Base-by-base conservation (phyloP, 2,329 filamentous ascomycete genomes). In the Cladosporium halotolerans region DNA sequence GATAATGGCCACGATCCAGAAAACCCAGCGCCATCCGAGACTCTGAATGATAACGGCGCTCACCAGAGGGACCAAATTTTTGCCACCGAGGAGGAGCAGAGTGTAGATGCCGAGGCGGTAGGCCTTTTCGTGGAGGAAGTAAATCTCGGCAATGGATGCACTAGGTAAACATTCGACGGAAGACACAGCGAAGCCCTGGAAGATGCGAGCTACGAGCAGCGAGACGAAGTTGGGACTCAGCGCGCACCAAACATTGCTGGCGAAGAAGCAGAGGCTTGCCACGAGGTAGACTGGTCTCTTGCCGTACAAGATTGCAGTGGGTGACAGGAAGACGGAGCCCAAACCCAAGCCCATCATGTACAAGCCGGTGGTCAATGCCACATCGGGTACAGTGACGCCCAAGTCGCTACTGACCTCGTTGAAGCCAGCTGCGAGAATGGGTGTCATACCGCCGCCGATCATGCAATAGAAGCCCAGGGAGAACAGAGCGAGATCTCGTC, bases 21-120 rank as follows among this genome's bases (percentile, higher is more conserved):
- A 69, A 0, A 66, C 64, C 65, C 66, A 71, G 41, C 89, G 83
- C 92, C 92, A 97, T 5, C 81, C 81, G 36, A 90, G 71, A 2
- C 78, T 75, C 57, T 90, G 76, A 40, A 96, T 95, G 55, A 97
- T 83, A 18, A 78, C 88, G 8, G 92, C 92, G 67, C 89, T 95
- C 19, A 95, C 84, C 19, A 96, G 73, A 0, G 92, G 92, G 4
- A 96, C 79, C 58, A 97, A 68, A 62, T 96, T 97, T 76, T 96
- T 96, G 28, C 67, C 66, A 11, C 91, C 88, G 0, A 97, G 79
- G 10, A 97, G 77, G 5, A 97, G 75, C 16, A 97, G 72, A 0
- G 91, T 96, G 66, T 97, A 97, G 19, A 97, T 90, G 9, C 93
- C 93, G 42, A 97, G 83, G 4, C 92, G 85, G 67, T 91, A 97